Conservation (phyloP, 2,329 filamentous ascomycete species). For the Monilinia fructicola region DNA sequence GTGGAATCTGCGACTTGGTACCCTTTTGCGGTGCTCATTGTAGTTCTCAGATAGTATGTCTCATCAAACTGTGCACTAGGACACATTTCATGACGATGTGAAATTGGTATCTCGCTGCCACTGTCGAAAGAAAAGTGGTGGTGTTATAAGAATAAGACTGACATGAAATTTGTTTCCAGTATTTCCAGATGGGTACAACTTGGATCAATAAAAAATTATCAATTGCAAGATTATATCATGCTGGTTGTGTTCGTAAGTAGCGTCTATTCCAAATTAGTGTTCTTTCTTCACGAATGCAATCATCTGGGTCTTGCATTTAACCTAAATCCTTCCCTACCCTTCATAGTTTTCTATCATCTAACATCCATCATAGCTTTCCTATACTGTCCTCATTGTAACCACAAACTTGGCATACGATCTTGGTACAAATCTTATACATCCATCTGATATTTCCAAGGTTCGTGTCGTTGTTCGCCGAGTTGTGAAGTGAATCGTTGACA, state of each 20-base stretch:
- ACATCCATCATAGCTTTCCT: constrained; percentile 42
- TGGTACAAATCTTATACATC: constrained; percentile 60
- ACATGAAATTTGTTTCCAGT: constrained; percentile 31
- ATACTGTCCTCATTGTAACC: constrained; percentile 54
- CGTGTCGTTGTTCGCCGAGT: background rate
- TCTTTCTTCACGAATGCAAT: background rate
- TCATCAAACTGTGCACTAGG: background rate
- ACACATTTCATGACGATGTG: background rate
- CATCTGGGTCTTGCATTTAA: background rate
- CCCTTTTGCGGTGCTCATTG: constrained; percentile 38
- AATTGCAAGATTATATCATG: constrained; percentile 58
- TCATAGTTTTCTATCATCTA: background rate
- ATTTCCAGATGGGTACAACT: constrained; percentile 45
- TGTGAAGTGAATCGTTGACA: background rate
- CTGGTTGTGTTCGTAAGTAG: constrained; percentile 50
- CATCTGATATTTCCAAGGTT: constrained; percentile 43
- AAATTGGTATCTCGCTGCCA: background rate
- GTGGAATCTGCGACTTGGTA: constrained; percentile 50
- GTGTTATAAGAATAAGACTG: background rate
- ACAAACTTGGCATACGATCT: constrained; percentile 57
- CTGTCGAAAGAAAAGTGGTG: background rate
- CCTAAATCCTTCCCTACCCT: background rate
- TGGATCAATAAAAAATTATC: constrained; percentile 51
- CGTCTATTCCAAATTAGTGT: background rate
- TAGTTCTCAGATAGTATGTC: constrained; percentile 42